phyloP scores from a whole-genome alignment of 176 grass and related monocot species.

The Eragrostis curvula region DNA sequence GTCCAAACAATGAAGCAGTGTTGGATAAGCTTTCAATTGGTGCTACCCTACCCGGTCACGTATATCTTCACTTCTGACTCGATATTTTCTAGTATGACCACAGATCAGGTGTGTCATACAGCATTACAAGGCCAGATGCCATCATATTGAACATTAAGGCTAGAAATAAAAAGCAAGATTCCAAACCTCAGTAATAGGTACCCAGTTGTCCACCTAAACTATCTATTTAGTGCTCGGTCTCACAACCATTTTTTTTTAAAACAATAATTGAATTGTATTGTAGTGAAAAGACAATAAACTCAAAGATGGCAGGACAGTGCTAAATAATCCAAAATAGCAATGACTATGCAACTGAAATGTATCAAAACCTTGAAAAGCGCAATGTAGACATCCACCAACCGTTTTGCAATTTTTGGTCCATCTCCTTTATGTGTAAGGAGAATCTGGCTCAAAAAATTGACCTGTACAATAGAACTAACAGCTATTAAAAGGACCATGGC shows the following conservation, averaged over 20 bases:
- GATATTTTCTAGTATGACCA: neutral
- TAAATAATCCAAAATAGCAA: constrained; percentile 5
- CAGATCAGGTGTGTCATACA: neutral
- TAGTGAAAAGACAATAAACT: constrained; percentile 32
- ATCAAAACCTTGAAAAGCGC: constrained; percentile 86
- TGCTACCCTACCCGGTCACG: neutral
- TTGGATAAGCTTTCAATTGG: neutral
- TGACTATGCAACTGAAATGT: constrained; percentile 23
- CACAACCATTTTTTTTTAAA: neutral
- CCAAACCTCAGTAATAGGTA: neutral
- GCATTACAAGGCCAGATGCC: neutral
- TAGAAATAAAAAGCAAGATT: neutral
- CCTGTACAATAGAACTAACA: constrained; percentile 53
- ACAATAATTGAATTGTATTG: neutral
- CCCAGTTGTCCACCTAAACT: neutral
- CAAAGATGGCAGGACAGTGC: neutral
- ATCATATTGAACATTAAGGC: neutral
- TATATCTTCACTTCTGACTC: neutral
- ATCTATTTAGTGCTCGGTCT: neutral
- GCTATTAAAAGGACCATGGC: constrained; percentile 31
- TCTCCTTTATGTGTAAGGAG: constrained; percentile 74
- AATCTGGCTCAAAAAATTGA: constrained; percentile 97
- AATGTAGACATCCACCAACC: constrained; percentile 91
- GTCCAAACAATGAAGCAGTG: neutral
- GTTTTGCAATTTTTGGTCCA: constrained; percentile 91